Evolutionary conservation across 768 basidiomycete genomes (phyloP).

Genomic region (Phanerochaete carnosa): DNA sequence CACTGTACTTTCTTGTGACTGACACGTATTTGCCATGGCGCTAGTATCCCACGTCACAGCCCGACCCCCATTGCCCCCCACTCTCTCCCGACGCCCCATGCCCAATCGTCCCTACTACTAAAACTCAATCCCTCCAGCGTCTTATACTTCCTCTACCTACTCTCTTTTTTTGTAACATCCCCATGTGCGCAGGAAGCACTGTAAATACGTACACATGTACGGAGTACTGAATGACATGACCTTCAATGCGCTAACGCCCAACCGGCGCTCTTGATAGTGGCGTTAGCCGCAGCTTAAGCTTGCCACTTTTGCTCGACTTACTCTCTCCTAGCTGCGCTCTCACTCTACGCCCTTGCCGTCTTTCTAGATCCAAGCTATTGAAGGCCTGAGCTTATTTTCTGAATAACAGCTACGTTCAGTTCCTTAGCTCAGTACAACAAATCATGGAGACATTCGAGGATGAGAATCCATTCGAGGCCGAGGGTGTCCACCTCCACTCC

Average conservation of each 20-base stretch:
- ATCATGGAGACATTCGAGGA: slow-evolving; percentile 36
- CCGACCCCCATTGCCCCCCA: too few relatives aligned
- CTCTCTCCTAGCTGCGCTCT: not conserved
- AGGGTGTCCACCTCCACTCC: slow-evolving; percentile 29
- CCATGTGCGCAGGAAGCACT: not conserved
- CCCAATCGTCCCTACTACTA: not conserved
- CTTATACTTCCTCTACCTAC: slow-evolving; percentile 1
- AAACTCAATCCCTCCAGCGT: not conserved
- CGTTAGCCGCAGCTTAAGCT: not conserved
- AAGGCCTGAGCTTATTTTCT: too few relatives aligned
- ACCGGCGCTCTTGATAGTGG: not conserved
- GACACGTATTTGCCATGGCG: too few relatives aligned
- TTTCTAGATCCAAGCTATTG: too few relatives aligned
- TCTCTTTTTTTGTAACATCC: not conserved
- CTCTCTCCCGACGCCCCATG: too few relatives aligned
- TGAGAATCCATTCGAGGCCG: slow-evolving; percentile 39
- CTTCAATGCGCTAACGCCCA: slow-evolving; percentile 1
- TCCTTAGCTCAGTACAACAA: too few relatives aligned
- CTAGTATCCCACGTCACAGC: too few relatives aligned
- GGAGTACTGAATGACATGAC: not conserved
- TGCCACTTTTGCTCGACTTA: not conserved
- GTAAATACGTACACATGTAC: not conserved
- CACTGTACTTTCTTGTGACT: too few relatives aligned
- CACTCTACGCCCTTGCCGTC: not conserved
- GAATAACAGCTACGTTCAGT: not conserved